Evolutionary conservation across 306 rosid genomes (phyloP), one percentile per base, ranked within the genome.

Genomic region (Lupinus albus): DNA sequence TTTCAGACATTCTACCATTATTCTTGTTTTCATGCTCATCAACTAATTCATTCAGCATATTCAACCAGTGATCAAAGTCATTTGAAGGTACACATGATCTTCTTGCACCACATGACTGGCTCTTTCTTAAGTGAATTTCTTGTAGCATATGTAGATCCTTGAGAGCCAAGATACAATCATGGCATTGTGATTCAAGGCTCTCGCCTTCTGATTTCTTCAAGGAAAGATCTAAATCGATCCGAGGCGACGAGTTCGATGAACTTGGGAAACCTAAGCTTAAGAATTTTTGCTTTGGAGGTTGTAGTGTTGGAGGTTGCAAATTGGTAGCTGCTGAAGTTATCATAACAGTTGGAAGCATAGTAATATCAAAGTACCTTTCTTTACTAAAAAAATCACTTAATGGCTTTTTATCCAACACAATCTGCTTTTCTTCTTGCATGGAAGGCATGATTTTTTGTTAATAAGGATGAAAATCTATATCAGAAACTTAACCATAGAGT

Each of bases 351-450:
- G 76, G 72, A 28, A 53, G 59, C 72, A 63, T 15, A 32, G 63
- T 13, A 1, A 65, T 28, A 1, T 35, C 64, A 45, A 25, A 56
- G 48, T 46, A 25, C 16, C 14, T 38, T 52, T 74, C 76, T 78
- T 56, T 66, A 2, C 38, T 16, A 6, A 70, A 55, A 63, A 80
- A 76, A 4, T 64, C 82, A 67, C 67, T 79, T 42, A 88, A 50
- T 9, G 98, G 90, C 32, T 82, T 46, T n/a, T 94, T 96, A 80
- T 93, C 97, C 12, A 93, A 85, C 42, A 84, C 58, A 52, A 93
- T 90, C 68, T 89, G 91, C 80, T 73, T 93, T 58, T 89, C 95
- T 7, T 21, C 48, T 42, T 14, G 50, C n/a, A 21, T 1, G 10
- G 61, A 55, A 50, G 18, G 67, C 45, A 16, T 79, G 42, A 5